Conservation (phyloP, 1,284 basidiomycete species). For the Stereum hirsutum region DNA sequence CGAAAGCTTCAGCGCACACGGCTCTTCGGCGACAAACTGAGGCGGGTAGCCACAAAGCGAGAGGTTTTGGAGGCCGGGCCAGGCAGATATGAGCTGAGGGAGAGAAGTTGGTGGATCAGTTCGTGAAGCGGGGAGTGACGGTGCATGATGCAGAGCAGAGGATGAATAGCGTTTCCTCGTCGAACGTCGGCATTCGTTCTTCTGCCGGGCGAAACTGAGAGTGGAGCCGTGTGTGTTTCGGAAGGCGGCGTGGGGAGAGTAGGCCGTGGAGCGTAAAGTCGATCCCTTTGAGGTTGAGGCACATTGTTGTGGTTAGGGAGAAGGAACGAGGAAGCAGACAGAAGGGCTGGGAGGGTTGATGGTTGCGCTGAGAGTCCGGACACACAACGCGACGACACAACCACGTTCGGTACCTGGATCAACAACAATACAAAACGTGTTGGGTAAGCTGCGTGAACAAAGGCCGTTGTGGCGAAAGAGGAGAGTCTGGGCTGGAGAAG, state of each 20-base stretch:
- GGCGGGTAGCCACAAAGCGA: constrained; percentile 52
- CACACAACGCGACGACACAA: not conserved
- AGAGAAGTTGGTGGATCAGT: constrained; percentile 60
- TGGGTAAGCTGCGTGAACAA: constrained; percentile 39
- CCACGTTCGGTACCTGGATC: constrained; percentile 36
- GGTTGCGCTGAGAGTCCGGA: constrained; percentile 35
- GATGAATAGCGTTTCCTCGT: constrained; percentile 38
- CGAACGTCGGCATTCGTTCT: constrained; percentile 44
- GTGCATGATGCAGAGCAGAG: constrained; percentile 38
- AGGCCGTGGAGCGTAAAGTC: constrained; percentile 50
- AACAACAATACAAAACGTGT: constrained; percentile 42
- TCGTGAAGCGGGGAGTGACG: constrained; percentile 52
- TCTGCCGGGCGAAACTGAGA: constrained; percentile 28
- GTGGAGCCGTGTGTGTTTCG: constrained; percentile 33
- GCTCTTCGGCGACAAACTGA: constrained; percentile 33
- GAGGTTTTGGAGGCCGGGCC: constrained; percentile 45
- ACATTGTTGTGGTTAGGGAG: constrained; percentile 44
- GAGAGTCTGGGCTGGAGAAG: constrained; percentile 47
- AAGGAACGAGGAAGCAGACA: constrained; percentile 46
- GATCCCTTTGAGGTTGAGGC: constrained; percentile 49
- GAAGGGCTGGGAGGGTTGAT: constrained; percentile 59
- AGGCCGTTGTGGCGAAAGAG: constrained; percentile 51
- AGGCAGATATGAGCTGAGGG: constrained; percentile 51
- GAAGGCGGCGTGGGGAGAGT: constrained; percentile 33
- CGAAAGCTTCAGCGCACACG: constrained; percentile 33